These are phyloP conservation scores for Aschersonia sp. DNA, from an alignment of 2,329 filamentous ascomycete species.

Conservation along the genomic window DNA sequence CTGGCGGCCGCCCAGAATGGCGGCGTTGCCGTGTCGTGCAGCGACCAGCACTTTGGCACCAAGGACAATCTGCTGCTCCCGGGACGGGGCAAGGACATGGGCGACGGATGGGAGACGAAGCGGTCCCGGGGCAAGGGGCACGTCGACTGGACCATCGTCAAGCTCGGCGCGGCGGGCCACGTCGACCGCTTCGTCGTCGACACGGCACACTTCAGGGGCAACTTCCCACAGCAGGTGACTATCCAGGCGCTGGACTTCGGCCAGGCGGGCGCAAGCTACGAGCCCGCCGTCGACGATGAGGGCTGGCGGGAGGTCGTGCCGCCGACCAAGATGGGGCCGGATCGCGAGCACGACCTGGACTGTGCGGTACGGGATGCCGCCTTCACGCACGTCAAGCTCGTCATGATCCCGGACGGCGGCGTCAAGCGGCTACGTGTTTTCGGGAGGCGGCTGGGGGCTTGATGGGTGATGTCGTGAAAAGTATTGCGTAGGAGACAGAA, in stretches of 20 bases:
- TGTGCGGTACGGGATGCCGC: conserved; percentile 38
- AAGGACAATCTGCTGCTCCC: conserved; percentile 71
- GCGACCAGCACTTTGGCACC: conserved; percentile 72
- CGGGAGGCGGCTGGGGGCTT: conserved; percentile 13
- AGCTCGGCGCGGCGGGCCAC: conserved; percentile 50
- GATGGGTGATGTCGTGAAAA: too few relatives aligned
- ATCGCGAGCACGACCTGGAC: conserved; percentile 55
- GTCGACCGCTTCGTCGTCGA: conserved; percentile 59
- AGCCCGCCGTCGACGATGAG: conserved; percentile 39
- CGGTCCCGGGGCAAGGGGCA: conserved; percentile 58
- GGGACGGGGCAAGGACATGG: conserved; percentile 70
- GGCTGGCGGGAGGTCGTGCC: conserved; percentile 53
- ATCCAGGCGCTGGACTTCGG: conserved; percentile 45
- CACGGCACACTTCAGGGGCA: conserved; percentile 71
- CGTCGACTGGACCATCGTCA: conserved; percentile 68
- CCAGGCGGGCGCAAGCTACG: conserved; percentile 24
- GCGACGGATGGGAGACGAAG: conserved; percentile 77
- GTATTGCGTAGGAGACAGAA: not conserved
- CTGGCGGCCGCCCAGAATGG: conserved; percentile 68
- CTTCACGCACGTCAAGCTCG: conserved; percentile 76
- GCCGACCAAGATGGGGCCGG: conserved; percentile 55
- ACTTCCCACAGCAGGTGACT: conserved; percentile 65
- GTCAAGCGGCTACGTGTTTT: conserved; percentile 63
- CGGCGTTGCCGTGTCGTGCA: conserved; percentile 60
- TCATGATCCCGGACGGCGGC: conserved; percentile 85